A percentile compares a stretch with the other conserved stretches of the same genome.
Conservation (phyloP, 768 basidiomycete genomes). For the Xerocomellus amylosporus region DNA sequence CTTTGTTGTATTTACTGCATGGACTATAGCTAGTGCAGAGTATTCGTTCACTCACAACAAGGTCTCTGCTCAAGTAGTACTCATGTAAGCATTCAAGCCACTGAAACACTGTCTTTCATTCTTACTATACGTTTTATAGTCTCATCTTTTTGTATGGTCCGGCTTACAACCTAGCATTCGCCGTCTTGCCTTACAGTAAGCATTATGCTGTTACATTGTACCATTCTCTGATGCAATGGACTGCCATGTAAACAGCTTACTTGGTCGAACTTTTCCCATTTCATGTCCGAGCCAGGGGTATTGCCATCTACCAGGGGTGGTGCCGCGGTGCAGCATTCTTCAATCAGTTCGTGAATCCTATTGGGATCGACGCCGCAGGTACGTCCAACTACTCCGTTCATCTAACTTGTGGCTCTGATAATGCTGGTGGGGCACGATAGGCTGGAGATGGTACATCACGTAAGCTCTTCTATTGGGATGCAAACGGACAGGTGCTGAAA, state of each 20-base stretch:
- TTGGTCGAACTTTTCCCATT: constrained; percentile 66
- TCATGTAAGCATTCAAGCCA: constrained; percentile 4
- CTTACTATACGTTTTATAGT: not conserved
- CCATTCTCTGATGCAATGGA: not conserved
- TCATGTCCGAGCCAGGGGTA: constrained; percentile 57
- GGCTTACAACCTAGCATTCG: constrained; percentile 15
- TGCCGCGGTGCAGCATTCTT: constrained; percentile 35
- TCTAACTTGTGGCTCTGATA: not conserved
- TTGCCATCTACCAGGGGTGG: constrained; percentile 60
- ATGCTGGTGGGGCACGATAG: not conserved
- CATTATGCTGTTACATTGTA: too few relatives aligned
- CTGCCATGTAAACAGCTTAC: not conserved
- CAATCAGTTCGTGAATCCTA: constrained; percentile 15
- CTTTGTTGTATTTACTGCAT: constrained; percentile 11
- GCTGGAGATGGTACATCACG: constrained; percentile 12
- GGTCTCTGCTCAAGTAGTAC: constrained; percentile 3
- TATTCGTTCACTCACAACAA: constrained; percentile 9
- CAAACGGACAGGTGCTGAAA: not conserved
- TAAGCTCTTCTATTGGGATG: not conserved
- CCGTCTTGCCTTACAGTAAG: constrained; percentile 11
- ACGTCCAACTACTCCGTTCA: not conserved
- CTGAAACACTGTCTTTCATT: not conserved
- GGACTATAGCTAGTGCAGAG: constrained; percentile 21
- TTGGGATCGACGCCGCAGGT: constrained; percentile 16
- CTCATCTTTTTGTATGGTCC: constrained; percentile 21